Base-by-base conservation (phyloP, 129 eudicot genomes). In the Sambucus nigra region DNA sequence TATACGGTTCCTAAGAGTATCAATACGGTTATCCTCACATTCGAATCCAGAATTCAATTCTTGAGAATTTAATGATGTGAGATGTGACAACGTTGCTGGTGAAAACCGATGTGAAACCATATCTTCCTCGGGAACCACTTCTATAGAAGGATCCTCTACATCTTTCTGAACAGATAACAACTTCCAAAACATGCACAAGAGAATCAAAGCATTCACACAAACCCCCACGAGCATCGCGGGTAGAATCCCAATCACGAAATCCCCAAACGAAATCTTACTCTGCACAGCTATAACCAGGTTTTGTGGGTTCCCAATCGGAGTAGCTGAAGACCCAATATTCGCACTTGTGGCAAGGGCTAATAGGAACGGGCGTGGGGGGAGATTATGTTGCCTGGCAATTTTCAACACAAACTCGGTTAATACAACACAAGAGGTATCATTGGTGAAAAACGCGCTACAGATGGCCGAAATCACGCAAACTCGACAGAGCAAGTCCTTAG, bases 221-320 rank as follows among this genome's bases (percentile, higher is more conserved):
- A 88, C 67, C 15, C 97, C 97, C 33, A 78, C 77, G 19, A 78
- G 60, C 95, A 81, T 84, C 20, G 97, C 92, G 0, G 78, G 80
- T 32, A 74, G 69, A 54, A 84, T 67, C 13, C 97, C 94, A 39
- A 69, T 46, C 63, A 89, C 63, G 27, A 89, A 89, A 15, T 45
- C 45, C 45, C 97, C 95, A 54, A 89, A 89, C 14, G 80, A 58
- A 15, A 89, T 89, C 68, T 74, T 72, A 57, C 97, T 84, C 61
- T 75, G 86, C 23, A 89, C 88, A 1, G 93, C 97, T 21, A 89
- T 89, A 10, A 89, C 97, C 3, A 89, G 61, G 55, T 88, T 88
- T 65, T 88, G 97, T 11, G 97, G 97, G 66, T 88, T 88, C 7
- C 97, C 97, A 3, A 89, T 89, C 0, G 97, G 97, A n/a, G 97